Conservation (phyloP, 768 basidiomycete genomes). For the Phylloporus rhodoxanthus region DNA sequence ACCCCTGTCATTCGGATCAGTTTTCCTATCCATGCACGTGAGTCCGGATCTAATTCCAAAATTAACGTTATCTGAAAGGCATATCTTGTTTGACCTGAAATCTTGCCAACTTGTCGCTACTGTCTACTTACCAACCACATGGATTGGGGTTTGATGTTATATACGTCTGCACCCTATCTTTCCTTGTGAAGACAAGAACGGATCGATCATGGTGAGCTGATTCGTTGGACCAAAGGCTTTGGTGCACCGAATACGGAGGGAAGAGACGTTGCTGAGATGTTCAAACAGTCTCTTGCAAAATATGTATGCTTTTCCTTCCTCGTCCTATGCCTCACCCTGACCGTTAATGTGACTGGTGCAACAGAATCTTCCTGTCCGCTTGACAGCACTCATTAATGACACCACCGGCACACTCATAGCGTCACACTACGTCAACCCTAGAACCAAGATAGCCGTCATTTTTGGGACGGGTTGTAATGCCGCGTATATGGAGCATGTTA, state of each 20-base stretch:
- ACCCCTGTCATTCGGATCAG: conserved; percentile 29
- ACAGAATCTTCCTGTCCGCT: conserved; percentile 74
- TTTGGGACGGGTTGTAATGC: conserved; percentile 99
- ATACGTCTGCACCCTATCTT: background rate
- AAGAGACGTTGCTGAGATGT: conserved; percentile 89
- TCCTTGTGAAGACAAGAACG: conserved; percentile 63
- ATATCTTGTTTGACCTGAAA: background rate
- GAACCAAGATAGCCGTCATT: conserved; percentile 90
- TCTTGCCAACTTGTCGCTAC: background rate
- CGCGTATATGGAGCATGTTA: conserved; percentile 91
- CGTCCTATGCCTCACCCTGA: background rate
- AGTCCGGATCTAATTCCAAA: conserved; percentile 30
- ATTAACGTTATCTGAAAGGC: background rate
- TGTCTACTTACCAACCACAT: background rate
- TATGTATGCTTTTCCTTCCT: conserved; percentile 43
- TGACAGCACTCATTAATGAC: conserved; percentile 93
- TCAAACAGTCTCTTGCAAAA: conserved; percentile 73
- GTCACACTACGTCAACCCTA: conserved; percentile 89
- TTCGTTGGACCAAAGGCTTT: conserved; percentile 99
- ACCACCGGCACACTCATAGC: conserved; percentile 98
- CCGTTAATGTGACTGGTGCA: background rate
- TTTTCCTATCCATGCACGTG: conserved; percentile 95
- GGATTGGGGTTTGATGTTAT: background rate
- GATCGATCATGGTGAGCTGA: conserved; percentile 91
- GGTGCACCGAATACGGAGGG: conserved; percentile 90